Conservation (phyloP, 2,329 filamentous ascomycete genomes). For the Atkinsonella hypoxylon region DNA sequence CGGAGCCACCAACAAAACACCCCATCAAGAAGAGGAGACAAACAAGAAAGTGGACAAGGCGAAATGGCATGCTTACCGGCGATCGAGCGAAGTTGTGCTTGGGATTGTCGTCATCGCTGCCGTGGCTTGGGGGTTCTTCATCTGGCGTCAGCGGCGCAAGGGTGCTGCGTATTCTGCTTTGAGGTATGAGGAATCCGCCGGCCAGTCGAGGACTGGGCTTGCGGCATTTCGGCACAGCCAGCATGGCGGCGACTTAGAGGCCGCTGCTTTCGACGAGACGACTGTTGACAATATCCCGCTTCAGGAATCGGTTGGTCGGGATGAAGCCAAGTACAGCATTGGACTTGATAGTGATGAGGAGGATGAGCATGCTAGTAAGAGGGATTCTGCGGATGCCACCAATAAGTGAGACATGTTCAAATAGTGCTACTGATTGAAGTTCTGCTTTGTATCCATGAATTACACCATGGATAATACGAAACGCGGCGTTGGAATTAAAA, state of each 20-base stretch:
- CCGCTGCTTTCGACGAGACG: conserved; percentile 53
- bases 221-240: conserved; percentile 37
- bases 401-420: neutral
- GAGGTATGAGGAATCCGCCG: conserved; percentile 23
- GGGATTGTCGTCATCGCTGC: conserved; percentile 69
- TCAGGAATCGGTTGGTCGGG: conserved; percentile 28
- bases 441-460: neutral
- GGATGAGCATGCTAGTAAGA: conserved; percentile 9
- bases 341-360: conserved; percentile 44
- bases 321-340: conserved; percentile 41
- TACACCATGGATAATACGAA: neutral
- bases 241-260: conserved; percentile 42
- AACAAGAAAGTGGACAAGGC: conserved; percentile 67
- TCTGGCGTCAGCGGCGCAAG: conserved; percentile 51
- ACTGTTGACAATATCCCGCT: conserved; percentile 50
- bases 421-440: neutral
- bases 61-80: conserved; percentile 80
- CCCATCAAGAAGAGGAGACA: conserved; percentile 42
- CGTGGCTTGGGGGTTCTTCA: conserved; percentile 59
- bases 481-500: conserved; percentile 1
- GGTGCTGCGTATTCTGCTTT: conserved; percentile 43
- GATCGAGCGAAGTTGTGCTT: conserved; percentile 75
- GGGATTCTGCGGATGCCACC: neutral
- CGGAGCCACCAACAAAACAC: conserved; percentile 43
- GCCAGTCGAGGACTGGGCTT: conserved; percentile 24